Percentiles rank a stretch among this genome's conserved stretches.
These are phyloP conservation scores for Mortierella sp. DNA, from an alignment of 371 early-diverging fungal species.

Conservation along the genomic window DNA sequence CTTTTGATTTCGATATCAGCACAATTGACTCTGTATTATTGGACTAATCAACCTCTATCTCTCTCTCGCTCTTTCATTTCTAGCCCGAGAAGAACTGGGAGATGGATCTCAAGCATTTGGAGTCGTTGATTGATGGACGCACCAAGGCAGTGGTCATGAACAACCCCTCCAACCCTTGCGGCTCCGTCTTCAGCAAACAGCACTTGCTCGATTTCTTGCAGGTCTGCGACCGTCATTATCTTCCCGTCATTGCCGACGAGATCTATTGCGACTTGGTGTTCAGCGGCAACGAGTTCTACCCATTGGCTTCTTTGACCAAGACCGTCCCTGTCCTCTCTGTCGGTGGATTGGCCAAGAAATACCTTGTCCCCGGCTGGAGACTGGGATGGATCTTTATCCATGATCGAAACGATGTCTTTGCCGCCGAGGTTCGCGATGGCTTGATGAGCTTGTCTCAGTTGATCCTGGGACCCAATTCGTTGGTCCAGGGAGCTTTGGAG, in stretches of 20 bases:
- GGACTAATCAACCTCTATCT: background rate
- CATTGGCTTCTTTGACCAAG: conserved; percentile 78
- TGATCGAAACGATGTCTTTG: conserved; percentile 71
- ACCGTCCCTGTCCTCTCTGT: conserved; percentile 87
- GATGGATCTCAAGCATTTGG: conserved; percentile 82
- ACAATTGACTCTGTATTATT: background rate
- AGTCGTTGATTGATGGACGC: conserved; percentile 81
- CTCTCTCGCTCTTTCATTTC: background rate
- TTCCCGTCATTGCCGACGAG: conserved; percentile 92
- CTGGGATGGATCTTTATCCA: conserved; percentile 90
- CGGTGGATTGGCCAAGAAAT: conserved; percentile 92
- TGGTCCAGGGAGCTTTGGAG: conserved; percentile 81
- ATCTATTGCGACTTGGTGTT: conserved; percentile 95
- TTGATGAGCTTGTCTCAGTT: conserved; percentile 77
- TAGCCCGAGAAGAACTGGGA: conserved; percentile 88
- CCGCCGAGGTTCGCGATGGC: conserved; percentile 72
- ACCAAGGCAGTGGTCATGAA: conserved; percentile 87
- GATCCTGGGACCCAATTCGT: conserved; percentile 86
- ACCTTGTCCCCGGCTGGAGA: conserved; percentile 93
- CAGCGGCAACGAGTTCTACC: conserved; percentile 68
- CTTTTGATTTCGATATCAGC: no score
- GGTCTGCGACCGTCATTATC: conserved; percentile 77
- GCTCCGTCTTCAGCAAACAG: conserved; percentile 81
- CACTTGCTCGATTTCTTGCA: conserved; percentile 79
- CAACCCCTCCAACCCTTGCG: conserved; percentile 94